phyloP scores from a whole-genome alignment of 352 stramenopile genomes.

The Globisporangium apiculatum region DNA sequence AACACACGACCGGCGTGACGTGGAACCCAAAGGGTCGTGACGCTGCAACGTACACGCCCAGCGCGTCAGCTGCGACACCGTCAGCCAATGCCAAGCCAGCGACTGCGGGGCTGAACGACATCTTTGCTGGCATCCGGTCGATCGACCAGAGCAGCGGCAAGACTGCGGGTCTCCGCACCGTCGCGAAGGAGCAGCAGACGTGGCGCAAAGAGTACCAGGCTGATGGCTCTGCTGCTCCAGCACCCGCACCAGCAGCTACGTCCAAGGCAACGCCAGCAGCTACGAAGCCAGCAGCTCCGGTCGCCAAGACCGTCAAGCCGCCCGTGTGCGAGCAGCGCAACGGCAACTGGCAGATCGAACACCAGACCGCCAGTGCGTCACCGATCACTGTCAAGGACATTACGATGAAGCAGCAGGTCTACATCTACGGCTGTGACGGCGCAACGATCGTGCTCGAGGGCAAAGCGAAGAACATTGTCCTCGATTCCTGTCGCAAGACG shows the following conservation, averaged over 20 bases:
- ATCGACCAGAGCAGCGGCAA: slow-evolving; percentile 89
- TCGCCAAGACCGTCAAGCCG: slow-evolving; percentile 35
- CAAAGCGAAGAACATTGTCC: slow-evolving; percentile 96
- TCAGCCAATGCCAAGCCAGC: slow-evolving; percentile 23
- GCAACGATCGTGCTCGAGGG: slow-evolving; percentile 93
- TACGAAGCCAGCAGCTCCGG: slow-evolving; percentile 15
- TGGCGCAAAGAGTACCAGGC: slow-evolving; percentile 94
- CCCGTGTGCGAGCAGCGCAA: slow-evolving; percentile 85
- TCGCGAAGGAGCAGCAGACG: slow-evolving; percentile 97
- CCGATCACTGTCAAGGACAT: slow-evolving; percentile 87
- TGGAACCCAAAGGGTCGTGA: slow-evolving; percentile 90
- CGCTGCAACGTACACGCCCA: slow-evolving; percentile 31
- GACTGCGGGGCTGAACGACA: slow-evolving; percentile 51
- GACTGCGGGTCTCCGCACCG: slow-evolving; percentile 92
- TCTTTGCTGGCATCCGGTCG: slow-evolving; percentile 87
- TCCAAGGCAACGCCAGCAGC: slow-evolving; percentile 10
- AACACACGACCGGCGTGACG: slow-evolving; percentile 92
- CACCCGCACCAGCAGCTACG: not conserved
- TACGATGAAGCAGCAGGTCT: slow-evolving; percentile 95
- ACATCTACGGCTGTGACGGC: slow-evolving; percentile 94
- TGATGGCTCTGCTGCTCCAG: slow-evolving; percentile 17
- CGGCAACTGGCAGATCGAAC: slow-evolving; percentile 96
- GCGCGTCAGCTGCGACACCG: slow-evolving; percentile 22
- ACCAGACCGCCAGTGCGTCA: slow-evolving; percentile 81
- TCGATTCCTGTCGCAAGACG: slow-evolving; percentile 95